These are phyloP conservation scores for Celoporthe dispersa DNA, from an alignment of 2,329 filamentous ascomycete genomes.

Conservation along the genomic window DNA sequence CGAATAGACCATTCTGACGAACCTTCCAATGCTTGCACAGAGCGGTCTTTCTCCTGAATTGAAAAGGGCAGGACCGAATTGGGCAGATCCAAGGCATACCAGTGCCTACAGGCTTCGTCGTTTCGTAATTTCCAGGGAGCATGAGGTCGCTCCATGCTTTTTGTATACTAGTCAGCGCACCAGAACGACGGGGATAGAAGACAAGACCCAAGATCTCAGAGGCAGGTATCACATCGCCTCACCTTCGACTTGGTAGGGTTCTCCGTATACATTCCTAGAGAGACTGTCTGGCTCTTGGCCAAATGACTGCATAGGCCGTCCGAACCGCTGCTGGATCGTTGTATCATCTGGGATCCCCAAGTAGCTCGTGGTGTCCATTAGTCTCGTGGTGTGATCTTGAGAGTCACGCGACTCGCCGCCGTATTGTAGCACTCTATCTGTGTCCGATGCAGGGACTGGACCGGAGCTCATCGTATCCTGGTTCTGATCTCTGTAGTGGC, in stretches of 20 bases:
- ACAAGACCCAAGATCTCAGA: background rate
- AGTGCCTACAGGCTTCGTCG: background rate
- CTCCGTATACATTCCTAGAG: background rate
- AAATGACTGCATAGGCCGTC: too few relatives aligned
- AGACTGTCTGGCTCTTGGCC: background rate
- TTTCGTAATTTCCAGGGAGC: slow-evolving; percentile 15
- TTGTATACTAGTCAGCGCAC: background rate
- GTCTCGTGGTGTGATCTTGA: too few relatives aligned
- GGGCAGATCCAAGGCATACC: slow-evolving; percentile 19
- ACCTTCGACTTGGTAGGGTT: background rate
- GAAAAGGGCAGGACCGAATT: slow-evolving; percentile 15
- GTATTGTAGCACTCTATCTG: background rate
- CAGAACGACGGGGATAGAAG: background rate
- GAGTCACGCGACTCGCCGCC: background rate
- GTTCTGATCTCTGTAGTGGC: background rate
- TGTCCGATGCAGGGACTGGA: background rate
- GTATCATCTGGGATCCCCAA: too few relatives aligned
- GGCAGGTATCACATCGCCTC: background rate
- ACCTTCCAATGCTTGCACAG: slow-evolving; percentile 17
- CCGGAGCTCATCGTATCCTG: too few relatives aligned
- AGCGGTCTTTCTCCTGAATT: background rate
- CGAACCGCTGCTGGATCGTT: too few relatives aligned
- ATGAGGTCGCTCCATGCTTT: background rate
- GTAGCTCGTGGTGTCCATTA: too few relatives aligned
- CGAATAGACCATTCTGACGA: background rate